Evolutionary conservation across 768 basidiomycete genomes (phyloP), one percentile per base, ranked within the genome.

Genomic region (Piloderma croceum): DNA sequence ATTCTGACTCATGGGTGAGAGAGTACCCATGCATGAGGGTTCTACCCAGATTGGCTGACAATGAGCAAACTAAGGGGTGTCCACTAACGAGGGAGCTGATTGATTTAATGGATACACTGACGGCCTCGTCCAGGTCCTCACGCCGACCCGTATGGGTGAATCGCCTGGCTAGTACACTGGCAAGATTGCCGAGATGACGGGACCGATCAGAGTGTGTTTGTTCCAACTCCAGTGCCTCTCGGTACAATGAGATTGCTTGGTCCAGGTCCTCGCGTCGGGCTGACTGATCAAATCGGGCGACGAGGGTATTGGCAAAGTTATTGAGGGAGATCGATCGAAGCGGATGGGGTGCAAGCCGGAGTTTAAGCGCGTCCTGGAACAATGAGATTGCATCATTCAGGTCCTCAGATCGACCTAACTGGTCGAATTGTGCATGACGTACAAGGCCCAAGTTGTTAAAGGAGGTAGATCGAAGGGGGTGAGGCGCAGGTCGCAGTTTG

Each of bases 191-290:
- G 10, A 59, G 45, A 31, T 50, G 41, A 24, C 40, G 10, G 13
- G 43, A 27, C 22, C 51, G 49, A 17, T 31, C 47, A 5, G 48
- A 48, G 36, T 52, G 9, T 13, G 20, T 19, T 35, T n/a, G n/a
- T 9, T 18, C 9, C 33, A 40, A 43, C 3, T 38, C 20, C 7
- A 62, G 49, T 11, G 56, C 60, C 39, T 61, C 53, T 3, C 49
- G 49, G 35, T 60, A 50, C 34, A 49, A 39, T 23, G 53, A 43
- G 1, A 62, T 59, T 18, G 51, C 50, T 7, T 36, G 43, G 19
- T 51, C 46, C 32, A 63, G 53, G 47, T 58, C 49, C 15, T 58
- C 45, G 7, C 38, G 35, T n/a, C n/a, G n/a, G n/a, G n/a, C n/a
- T 24, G n/a, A n/a, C n/a, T 50, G 47, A 12, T 52, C 42, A 20